Base-by-base conservation (phyloP, 2,329 filamentous ascomycete species). In the Paraconiothyrium brasiliense region DNA sequence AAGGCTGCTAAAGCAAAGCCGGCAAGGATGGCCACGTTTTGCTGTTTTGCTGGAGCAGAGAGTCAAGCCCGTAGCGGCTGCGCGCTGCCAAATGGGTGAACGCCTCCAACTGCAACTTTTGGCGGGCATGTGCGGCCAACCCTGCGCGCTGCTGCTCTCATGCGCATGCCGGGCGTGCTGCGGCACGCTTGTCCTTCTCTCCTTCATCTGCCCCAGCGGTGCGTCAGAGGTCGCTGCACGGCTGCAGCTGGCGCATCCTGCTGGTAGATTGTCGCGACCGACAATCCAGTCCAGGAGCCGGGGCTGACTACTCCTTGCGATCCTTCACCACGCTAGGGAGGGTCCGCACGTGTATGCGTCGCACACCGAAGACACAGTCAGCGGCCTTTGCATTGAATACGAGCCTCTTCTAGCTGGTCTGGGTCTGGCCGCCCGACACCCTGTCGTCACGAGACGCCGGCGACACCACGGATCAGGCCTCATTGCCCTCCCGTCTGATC, bases 401-500 rank as follows among this genome's bases (percentile, higher is more conserved):
- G 63, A 66, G 24, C 55, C 54, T 46, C 49, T 51, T 14, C 58
- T 49, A 55, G 58, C 61, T 58, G 59, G 24, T 59, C 55, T 34
- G 43, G 52, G 27, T 34, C n/a, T 55, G 57, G n/a, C 34, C 58
- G 54, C 7, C 59, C 22, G 41, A 48, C 51, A 43, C 65, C 59
- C 49, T 41, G 64, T 54, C 24, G 61, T 63, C 66, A 67, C 68
- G 64, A 71, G 71, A 70, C 64, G 61, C 59, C 54, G 61, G 57
- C 63, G 49, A 64, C 47, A 57, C 54, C 44, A 60, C 51, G 22
- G 54, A 50, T 54, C 49, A 58, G 37, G 7, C 24, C 55, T 60
- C 60, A 64, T 63, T 62, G 63, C 66, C 65, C 66, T 68, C 69
- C 67, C 68, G 71, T 71, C 70, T 66, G 71, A 73, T 73, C 69